Percentiles rank a stretch among this genome's conserved stretches.
These are phyloP conservation scores for Coccomyxa sp. DNA, from an alignment of 139 green algal species.

Conservation along the genomic window DNA sequence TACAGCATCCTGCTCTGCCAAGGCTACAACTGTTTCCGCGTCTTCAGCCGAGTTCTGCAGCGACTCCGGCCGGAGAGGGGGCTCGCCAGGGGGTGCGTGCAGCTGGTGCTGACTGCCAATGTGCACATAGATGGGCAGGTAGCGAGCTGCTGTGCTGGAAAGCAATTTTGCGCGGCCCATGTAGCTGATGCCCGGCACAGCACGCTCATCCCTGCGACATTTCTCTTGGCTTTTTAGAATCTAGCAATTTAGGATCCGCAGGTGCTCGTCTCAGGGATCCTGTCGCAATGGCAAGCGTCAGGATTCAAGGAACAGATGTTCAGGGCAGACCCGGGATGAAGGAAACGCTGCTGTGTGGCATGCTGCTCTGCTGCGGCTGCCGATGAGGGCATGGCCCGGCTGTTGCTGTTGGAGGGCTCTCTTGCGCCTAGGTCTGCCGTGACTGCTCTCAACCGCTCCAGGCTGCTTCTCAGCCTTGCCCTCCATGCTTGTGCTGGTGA, in stretches of 20 bases:
- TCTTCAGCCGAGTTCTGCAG: neutral
- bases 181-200: neutral
- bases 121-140: slow-evolving; percentile 1
- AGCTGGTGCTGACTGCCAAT: slow-evolving; percentile 2
- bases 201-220: neutral
- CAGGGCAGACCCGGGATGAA: too few relatives aligned
- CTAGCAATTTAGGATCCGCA: neutral
- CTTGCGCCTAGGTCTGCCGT: neutral
- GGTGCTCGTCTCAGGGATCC: neutral
- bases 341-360: neutral
- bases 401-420: neutral
- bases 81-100: neutral
- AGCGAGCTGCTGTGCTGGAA: neutral
- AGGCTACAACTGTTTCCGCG: neutral
- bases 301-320: neutral
- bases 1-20: neutral
- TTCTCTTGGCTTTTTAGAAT: neutral
- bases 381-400: neutral
- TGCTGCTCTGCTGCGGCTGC: neutral
- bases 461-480: neutral
- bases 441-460: neutral
- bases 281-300: neutral
- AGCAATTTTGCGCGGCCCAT: neutral
- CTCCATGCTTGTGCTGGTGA: neutral
- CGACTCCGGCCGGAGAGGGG: neutral